Conservation (phyloP, 352 stramenopile genomes). For the Globisporangium recalcitrans region DNA sequence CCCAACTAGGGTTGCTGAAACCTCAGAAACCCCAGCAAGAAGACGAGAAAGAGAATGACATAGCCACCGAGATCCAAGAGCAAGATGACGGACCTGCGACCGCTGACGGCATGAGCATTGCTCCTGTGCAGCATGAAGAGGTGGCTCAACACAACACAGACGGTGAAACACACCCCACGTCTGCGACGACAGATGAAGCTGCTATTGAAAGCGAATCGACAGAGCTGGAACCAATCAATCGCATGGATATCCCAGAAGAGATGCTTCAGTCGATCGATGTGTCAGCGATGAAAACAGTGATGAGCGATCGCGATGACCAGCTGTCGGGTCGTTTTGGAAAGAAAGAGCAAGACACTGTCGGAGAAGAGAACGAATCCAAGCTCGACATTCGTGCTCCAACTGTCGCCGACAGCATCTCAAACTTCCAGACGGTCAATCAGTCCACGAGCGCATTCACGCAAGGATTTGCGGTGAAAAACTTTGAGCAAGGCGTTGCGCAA, state of each 20-base stretch:
- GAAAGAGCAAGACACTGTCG: not conserved
- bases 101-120: not conserved
- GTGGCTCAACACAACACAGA: not conserved
- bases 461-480: constrained; percentile 21
- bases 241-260: constrained; percentile 33
- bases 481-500: not conserved
- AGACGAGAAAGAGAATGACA: not conserved
- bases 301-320: not conserved
- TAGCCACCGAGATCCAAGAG: not conserved
- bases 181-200: not conserved
- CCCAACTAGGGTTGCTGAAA: constrained; percentile 54
- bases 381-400: constrained; percentile 1
- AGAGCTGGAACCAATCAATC: not conserved
- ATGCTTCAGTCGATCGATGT: constrained; percentile 47
- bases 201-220: not conserved
- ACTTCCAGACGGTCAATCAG: constrained; percentile 18
- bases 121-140: not conserved
- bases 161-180: not conserved
- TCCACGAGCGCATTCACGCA: constrained; percentile 44
- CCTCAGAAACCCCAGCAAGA: constrained; percentile 15
- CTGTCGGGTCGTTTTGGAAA: not conserved
- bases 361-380: not conserved
- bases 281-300: not conserved
- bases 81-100: not conserved
- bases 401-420: constrained; percentile 1